Base-by-base conservation (phyloP, 116 monocot species). In the Posidonia oceanica region DNA sequence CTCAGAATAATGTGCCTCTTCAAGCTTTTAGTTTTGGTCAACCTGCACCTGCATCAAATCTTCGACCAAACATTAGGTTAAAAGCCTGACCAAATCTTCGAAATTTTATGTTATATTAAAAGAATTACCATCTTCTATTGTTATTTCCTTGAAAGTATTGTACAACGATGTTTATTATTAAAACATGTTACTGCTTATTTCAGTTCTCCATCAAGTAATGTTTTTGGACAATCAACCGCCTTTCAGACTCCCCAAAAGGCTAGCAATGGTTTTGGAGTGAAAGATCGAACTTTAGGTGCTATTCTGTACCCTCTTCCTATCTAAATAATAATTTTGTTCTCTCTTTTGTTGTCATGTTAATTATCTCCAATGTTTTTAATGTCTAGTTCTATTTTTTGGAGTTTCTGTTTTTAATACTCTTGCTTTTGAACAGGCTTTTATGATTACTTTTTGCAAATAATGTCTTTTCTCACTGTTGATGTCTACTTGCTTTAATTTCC, bases 21-120 rank as follows among this genome's bases (percentile, higher is more conserved):
- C 57, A 71, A 51, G 69, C 86, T 75, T 91, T 77, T 59, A 90
- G 87, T 76, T 89, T 93, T 76, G 80, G 86, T 74, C 92, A 90
- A 79, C 69, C 78, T 71, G 66, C 76, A 67, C 71, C 82, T 57
- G n/a, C 61, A 64, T 84, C 71, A 21, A 71, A 79, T 79, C 5
- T 77, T 75, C 75, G 79, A 66, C 55, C 77, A 36, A 73, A 59
- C 77, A 69, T 66, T 39, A 79, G 80, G 94, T 29, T 63, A n/a
- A n/a, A n/a, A n/a, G n/a, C n/a, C n/a, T n/a, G n/a, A n/a, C n/a
- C n/a, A n/a, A n/a, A n/a, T n/a, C n/a, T n/a, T n/a, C n/a, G 48
- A 48, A 48, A 48, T 48, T 1, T 48, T 48, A 0, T 48, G 40
- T 18, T 68, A 58, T 7, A 48, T 67, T 39, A 60, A 14, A 36